These are phyloP conservation scores for Diaporthe ilicicola DNA, from an alignment of 2,329 filamentous ascomycete genomes.

Conservation along the genomic window DNA sequence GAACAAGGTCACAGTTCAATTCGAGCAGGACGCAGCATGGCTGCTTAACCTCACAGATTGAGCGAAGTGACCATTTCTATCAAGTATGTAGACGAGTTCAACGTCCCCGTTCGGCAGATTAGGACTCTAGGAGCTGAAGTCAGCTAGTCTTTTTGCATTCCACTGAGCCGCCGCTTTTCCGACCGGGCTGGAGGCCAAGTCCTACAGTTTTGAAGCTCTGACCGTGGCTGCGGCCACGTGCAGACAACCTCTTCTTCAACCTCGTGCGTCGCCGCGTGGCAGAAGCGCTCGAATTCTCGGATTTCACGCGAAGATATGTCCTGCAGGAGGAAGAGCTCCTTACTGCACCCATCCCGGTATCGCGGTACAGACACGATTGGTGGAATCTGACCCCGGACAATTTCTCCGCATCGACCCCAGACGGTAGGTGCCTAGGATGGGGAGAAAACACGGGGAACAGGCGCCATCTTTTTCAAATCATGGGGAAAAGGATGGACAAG, in stretches of 20 bases:
- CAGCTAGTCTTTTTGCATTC: neutral
- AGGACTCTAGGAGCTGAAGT: neutral
- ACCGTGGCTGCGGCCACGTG: too few species aligned
- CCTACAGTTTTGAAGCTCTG: too few species aligned
- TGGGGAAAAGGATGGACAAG: neutral
- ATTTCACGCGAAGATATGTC: neutral
- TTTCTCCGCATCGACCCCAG: slow-evolving; percentile 26
- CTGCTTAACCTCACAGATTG: neutral
- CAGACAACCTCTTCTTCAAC: neutral
- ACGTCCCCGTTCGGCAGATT: neutral
- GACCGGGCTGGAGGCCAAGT: neutral
- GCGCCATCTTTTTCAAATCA: neutral
- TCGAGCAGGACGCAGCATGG: too few species aligned
- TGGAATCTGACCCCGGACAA: slow-evolving; percentile 14
- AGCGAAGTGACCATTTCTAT: too few species aligned
- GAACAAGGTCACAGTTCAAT: too few species aligned
- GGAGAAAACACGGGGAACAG: neutral
- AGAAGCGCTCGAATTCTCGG: neutral
- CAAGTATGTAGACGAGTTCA: neutral
- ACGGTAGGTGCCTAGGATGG: neutral
- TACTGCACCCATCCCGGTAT: neutral
- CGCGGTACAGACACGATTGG: slow-evolving; percentile 19
- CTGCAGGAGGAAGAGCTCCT: neutral
- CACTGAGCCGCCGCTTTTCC: neutral
- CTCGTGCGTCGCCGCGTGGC: neutral